A percentile compares a stretch with the other conserved stretches of the same genome.
Evolutionary conservation across 768 basidiomycete genomes (phyloP).

Genomic region (Terana coerulea): DNA sequence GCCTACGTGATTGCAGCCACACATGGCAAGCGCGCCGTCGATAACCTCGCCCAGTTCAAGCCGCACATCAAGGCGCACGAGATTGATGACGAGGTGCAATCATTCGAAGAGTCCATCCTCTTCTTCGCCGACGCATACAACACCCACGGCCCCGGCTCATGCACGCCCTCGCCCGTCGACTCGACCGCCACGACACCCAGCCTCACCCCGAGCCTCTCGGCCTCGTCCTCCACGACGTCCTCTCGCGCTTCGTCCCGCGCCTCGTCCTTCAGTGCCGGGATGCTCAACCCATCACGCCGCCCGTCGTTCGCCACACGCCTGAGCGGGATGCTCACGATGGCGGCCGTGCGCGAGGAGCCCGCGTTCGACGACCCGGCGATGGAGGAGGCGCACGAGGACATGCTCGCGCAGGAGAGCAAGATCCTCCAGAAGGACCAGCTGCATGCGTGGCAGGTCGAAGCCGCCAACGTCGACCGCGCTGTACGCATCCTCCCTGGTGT

Average conservation of each 20-base stretch:
- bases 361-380: constrained; percentile 30
- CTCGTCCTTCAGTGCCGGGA: constrained; percentile 34
- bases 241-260: constrained; percentile 44
- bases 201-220: constrained; percentile 35
- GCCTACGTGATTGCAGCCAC: constrained; percentile 66
- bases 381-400: constrained; percentile 33
- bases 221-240: constrained; percentile 34
- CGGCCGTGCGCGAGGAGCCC: constrained; percentile 28
- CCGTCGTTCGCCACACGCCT: constrained; percentile 45
- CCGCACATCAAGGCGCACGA: constrained; percentile 51
- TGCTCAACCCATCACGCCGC: constrained; percentile 33
- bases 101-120: constrained; percentile 63
- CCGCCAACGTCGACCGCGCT: constrained; percentile 52
- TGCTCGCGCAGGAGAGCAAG: constrained; percentile 27
- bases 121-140: constrained; percentile 60
- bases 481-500: constrained; percentile 74
- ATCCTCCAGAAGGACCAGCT: constrained; percentile 30
- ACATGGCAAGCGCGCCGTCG: constrained; percentile 76
- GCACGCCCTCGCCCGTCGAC: constrained; percentile 27
- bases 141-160: constrained; percentile 38
- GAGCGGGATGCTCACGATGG: constrained; percentile 36
- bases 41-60: constrained; percentile 64
- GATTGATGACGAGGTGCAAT: constrained; percentile 54
- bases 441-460: constrained; percentile 54
- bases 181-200: constrained; percentile 41